These are phyloP conservation scores for Ceratocystiopsis sp. DNA, from an alignment of 2,329 filamentous ascomycete genomes.

Conservation along the genomic window DNA sequence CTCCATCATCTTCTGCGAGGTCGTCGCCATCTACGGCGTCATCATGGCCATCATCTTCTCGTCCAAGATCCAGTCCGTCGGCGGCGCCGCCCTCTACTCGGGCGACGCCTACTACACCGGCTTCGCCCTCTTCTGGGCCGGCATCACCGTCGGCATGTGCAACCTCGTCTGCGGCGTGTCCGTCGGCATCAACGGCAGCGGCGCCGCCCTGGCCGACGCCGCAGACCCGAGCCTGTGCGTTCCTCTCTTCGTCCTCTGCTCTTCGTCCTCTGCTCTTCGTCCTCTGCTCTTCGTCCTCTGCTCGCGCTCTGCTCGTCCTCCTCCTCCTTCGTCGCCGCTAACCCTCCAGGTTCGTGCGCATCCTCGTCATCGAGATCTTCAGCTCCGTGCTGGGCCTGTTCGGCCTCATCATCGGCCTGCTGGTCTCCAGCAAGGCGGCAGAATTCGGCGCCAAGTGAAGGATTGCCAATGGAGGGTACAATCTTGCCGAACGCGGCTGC, in stretches of 20 bases:
- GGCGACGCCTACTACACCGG: slow-evolving; percentile 82
- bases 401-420: slow-evolving; percentile 82
- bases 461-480: too few relatives aligned
- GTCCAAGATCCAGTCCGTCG: slow-evolving; percentile 57
- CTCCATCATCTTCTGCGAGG: slow-evolving; percentile 99
- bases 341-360: slow-evolving; percentile 73
- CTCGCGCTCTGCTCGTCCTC: neutral
- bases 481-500: neutral
- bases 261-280: neutral
- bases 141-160: slow-evolving; percentile 84
- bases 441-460: slow-evolving; percentile 41
- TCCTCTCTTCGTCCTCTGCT: neutral
- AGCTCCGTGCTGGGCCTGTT: slow-evolving; percentile 94
- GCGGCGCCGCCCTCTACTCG: slow-evolving; percentile 49
- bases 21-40: slow-evolving; percentile 98
- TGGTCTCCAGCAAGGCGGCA: slow-evolving; percentile 68
- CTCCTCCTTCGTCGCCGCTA: neutral
- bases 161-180: slow-evolving; percentile 92
- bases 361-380: slow-evolving; percentile 98
- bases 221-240: slow-evolving; percentile 77
- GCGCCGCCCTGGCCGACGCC: slow-evolving; percentile 88
- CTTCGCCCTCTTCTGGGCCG: slow-evolving; percentile 90
- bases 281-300: neutral
- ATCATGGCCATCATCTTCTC: slow-evolving; percentile 99
- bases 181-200: slow-evolving; percentile 95